Evolutionary conservation across 2,329 filamentous ascomycete species (phyloP), one percentile per base, ranked within the genome.

Genomic region (Neophaeococcomyces mojaviensis): DNA sequence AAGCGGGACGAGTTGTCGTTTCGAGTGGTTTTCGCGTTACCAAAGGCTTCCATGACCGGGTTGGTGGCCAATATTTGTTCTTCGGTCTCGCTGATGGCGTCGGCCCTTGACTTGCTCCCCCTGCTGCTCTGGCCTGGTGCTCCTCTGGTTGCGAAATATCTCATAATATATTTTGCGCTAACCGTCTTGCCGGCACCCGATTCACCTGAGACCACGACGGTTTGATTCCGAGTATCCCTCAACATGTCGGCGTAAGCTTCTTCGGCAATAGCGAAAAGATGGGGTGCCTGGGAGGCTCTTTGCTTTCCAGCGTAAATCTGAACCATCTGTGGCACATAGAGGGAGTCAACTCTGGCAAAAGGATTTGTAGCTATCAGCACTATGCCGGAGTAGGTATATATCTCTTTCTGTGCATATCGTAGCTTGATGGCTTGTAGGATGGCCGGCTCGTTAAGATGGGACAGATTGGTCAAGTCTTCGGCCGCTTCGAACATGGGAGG

Each of bases 131-230:
- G 86, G 59, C 94, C 88, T 46, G 92, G 88, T 6, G 89, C 84
- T 68, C 96, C 92, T 78, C 92, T 82, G 35, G 92, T 98, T 52
- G 92, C 92, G 68, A 98, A 98, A 72, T 98, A 98, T 61, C 92
- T 82, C 92, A 98, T 98, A 65, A 98, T 97, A 70, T 98, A 97
- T 72, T 98, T 98, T 59, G 92, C 92, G 68, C 90, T 97, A 65
- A 98, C 92, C 4, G 92, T 98, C 73, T 98, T 98, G 62, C 92
- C 92, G 54, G 92, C 92, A 78, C 92, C 92, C 45, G 92, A 98
- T 69, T 98, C 92, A 65, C 92, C 92, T 30, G 92, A 98, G n/a
- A 98, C 92, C 44, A 98, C 92, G 53, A 98, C 87, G 32, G 92
- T 98, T 72, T 98, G 92, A 69, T 98, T 98, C 68, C 88, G 89